Evolutionary conservation across 177 flowering plant species (phyloP).

Genomic region (Telopea speciosissima): DNA sequence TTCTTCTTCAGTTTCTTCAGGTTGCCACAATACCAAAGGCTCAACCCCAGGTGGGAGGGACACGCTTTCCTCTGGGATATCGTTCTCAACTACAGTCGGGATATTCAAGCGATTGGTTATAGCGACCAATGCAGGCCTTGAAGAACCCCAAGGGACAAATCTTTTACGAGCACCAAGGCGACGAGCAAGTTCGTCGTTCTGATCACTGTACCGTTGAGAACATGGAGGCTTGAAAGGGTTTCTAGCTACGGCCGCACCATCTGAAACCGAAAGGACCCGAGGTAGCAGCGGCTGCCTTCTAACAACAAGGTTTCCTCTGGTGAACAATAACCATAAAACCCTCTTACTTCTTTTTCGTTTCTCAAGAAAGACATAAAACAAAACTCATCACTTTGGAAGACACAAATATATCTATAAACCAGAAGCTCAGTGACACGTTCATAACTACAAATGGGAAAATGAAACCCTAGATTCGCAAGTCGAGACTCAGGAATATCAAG

Average conservation of each 20-base stretch:
- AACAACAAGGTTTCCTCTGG: constrained; percentile 82
- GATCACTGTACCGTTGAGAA: constrained; percentile 41
- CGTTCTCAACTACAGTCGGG: constrained; percentile 28
- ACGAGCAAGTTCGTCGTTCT: constrained; percentile 57
- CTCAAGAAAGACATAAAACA: not conserved
- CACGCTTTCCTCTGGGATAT: constrained; percentile 42
- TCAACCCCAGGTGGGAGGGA: constrained; percentile 74
- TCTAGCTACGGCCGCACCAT: constrained; percentile 76
- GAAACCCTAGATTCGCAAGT: constrained; percentile 11
- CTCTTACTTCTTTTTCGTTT: not conserved
- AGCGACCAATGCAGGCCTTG: constrained; percentile 48
- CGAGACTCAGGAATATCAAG: not conserved
- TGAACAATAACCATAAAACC: not conserved
- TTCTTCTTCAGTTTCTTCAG: constrained; percentile 50
- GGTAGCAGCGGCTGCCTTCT: constrained; percentile 80
- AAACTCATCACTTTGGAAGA: not conserved
- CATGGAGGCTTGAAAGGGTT: constrained; percentile 93
- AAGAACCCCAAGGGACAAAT: constrained; percentile 95
- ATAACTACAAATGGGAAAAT: not conserved
- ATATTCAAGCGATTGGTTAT: constrained; percentile 32
- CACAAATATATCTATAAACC: not conserved
- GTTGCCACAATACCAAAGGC: constrained; percentile 86
- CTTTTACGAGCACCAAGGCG: constrained; percentile 83
- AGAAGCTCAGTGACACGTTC: no score
- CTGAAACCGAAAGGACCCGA: constrained; percentile 72